A percentile compares a stretch with the other conserved stretches of the same genome.
These are phyloP conservation scores for Larix sibirica DNA, from an alignment of 83 land plant species.

Conservation along the genomic window DNA sequence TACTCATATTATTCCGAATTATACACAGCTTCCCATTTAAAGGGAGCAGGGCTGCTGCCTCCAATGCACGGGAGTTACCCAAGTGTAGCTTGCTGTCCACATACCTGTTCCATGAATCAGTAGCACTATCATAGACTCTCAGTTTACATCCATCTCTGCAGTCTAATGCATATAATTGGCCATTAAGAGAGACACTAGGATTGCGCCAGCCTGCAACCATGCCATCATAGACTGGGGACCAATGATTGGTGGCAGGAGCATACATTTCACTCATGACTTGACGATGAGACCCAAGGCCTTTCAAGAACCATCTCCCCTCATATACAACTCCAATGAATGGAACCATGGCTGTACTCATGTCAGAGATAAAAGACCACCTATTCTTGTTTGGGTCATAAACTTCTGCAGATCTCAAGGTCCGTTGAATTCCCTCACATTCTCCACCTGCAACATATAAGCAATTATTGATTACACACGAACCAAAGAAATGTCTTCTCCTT, in stretches of 20 bases:
- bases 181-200: constrained; percentile 59
- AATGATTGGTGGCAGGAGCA: constrained; percentile 57
- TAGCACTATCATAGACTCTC: constrained; percentile 57
- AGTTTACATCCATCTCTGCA: constrained; percentile 83
- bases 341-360: constrained; percentile 82
- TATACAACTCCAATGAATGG: constrained; percentile 84
- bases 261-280: constrained; percentile 76
- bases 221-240: constrained; percentile 70
- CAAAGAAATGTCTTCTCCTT: constrained; percentile 69
- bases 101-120: constrained; percentile 67
- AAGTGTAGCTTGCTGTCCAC: constrained; percentile 66
- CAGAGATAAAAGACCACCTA: constrained; percentile 69
- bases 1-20: constrained; percentile 83
- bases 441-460: constrained; percentile 87
- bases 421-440: constrained; percentile 65
- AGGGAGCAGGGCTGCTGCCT: constrained; percentile 74
- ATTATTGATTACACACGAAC: constrained; percentile 81
- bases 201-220: constrained; percentile 83
- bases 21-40: constrained; percentile 69
- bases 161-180: constrained; percentile 68
- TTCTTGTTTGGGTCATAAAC: constrained; percentile 81
- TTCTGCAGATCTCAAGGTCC: constrained; percentile 72
- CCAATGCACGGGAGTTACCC: constrained; percentile 73
- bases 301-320: constrained; percentile 74
- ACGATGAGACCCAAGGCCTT: constrained; percentile 77